These are phyloP conservation scores for Saitoella complicata DNA, from an alignment of 805 yeast genomes.

Conservation along the genomic window DNA sequence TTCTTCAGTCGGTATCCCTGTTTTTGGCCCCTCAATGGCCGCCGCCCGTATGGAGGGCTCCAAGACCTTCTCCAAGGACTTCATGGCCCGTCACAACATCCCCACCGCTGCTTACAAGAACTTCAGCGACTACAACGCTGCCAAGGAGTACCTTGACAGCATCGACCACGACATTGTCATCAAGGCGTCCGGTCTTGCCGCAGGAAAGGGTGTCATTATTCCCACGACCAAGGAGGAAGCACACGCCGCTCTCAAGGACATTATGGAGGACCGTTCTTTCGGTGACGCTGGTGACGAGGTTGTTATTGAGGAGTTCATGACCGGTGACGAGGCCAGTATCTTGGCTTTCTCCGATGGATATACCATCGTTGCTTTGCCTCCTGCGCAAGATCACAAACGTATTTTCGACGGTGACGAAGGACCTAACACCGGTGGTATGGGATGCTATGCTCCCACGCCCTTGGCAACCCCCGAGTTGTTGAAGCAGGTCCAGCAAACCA, in stretches of 20 bases:
- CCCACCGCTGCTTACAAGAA: slow-evolving; percentile 88
- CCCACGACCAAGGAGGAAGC: slow-evolving; percentile 81
- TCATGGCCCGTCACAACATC: slow-evolving; percentile 79
- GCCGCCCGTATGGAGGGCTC: slow-evolving; percentile 97
- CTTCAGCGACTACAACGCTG: slow-evolving; percentile 62
- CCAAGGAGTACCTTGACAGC: slow-evolving; percentile 49
- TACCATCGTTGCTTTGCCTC: slow-evolving; percentile 75
- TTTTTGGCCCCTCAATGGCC: slow-evolving; percentile 82
- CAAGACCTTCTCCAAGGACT: slow-evolving; percentile 81
- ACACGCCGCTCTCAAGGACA: slow-evolving; percentile 58
- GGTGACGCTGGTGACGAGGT: slow-evolving; percentile 91
- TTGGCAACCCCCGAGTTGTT: slow-evolving; percentile 66
- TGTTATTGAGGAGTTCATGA: slow-evolving; percentile 88
- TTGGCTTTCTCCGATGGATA: slow-evolving; percentile 89
- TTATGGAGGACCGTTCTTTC: slow-evolving; percentile 79
- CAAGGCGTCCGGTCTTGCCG: slow-evolving; percentile 96
- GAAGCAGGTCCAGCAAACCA: slow-evolving; percentile 49
- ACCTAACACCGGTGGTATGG: slow-evolving; percentile 98
- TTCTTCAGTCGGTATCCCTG: slow-evolving; percentile 65
- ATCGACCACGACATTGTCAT: slow-evolving; percentile 68
- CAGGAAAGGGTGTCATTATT: slow-evolving; percentile 94
- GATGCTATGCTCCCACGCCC: slow-evolving; percentile 98
- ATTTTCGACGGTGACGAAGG: slow-evolving; percentile 88
- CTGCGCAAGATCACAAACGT: slow-evolving; percentile 97
- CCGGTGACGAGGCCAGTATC: slow-evolving; percentile 92